Evolutionary conservation across 108 stramenopile genomes (phyloP).

Genomic region (Conticribra guillardii): DNA sequence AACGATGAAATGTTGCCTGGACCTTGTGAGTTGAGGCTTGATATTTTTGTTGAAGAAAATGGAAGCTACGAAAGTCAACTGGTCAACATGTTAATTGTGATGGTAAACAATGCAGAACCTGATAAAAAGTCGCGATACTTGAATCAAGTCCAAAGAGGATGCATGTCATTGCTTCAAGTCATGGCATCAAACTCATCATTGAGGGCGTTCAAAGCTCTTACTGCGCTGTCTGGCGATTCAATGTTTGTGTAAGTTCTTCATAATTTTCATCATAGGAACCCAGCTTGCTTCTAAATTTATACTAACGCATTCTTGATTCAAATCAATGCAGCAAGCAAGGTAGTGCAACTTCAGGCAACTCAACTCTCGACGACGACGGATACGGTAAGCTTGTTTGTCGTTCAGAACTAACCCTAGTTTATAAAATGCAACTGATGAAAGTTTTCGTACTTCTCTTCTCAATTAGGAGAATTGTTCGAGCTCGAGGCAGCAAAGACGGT

Average conservation of each 20-base stretch:
- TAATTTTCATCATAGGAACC: no score
- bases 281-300: no score
- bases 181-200: slow-evolving; percentile 74
- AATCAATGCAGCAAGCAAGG: background rate
- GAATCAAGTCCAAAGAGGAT: slow-evolving; percentile 76
- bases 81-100: slow-evolving; percentile 54
- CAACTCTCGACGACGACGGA: background rate
- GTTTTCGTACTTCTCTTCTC: slow-evolving; percentile 1
- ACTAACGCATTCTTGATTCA: no score
- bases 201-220: slow-evolving; percentile 58
- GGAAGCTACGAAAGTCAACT: slow-evolving; percentile 65
- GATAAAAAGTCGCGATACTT: slow-evolving; percentile 61
- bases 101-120: slow-evolving; percentile 47
- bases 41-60: slow-evolving; percentile 38
- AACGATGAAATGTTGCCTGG: slow-evolving; percentile 62
- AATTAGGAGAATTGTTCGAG: slow-evolving; percentile 51
- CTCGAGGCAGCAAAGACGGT: slow-evolving; percentile 66
- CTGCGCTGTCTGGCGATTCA: slow-evolving; percentile 46
- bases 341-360: background rate
- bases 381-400: background rate
- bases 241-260: slow-evolving; percentile 33
- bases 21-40: slow-evolving; percentile 24
- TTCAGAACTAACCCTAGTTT: background rate
- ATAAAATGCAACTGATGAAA: background rate
- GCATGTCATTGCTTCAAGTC: slow-evolving; percentile 63